Conservation (phyloP, 148 eudicot genomes). For the Vaccinium myrtillus region DNA sequence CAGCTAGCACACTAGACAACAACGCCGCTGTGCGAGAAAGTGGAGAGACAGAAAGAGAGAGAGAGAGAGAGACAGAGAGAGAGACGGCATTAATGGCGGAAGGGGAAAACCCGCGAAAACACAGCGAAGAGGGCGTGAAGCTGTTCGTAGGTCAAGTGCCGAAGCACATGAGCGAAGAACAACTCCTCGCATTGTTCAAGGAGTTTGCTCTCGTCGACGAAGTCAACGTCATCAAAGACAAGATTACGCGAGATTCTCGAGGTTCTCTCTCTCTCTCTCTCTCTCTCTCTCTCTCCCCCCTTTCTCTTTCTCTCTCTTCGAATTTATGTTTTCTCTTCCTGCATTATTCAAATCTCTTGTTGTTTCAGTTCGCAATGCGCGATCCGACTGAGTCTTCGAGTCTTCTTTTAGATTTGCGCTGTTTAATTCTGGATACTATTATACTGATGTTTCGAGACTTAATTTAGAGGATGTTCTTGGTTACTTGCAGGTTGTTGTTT, state of each 20-base stretch:
- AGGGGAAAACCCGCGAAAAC: conserved; percentile 28
- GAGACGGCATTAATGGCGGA: conserved; percentile 55
- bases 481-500: conserved; percentile 77
- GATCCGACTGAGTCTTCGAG: conserved; percentile 10
- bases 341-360: neutral
- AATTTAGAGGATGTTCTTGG: conserved; percentile 10
- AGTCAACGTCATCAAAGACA: conserved; percentile 92
- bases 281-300: neutral
- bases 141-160: conserved; percentile 95
- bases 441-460: conserved; percentile 19
- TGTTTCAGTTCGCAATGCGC: conserved; percentile 13
- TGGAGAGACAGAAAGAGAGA: conserved; percentile 1
- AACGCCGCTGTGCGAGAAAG: conserved; percentile 23
- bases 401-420: conserved; percentile 11
- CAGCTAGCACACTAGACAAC: conserved; percentile 34
- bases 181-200: conserved; percentile 59
- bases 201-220: conserved; percentile 77
- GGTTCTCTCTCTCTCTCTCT: conserved; percentile 42
- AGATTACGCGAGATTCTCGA: conserved; percentile 72
- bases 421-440: conserved; percentile 10
- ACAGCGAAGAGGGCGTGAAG: conserved; percentile 81
- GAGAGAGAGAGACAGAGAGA: conserved; percentile 21
- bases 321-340: neutral
- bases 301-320: neutral
- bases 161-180: conserved; percentile 69